Percentiles rank a stretch among this genome's conserved stretches.
phyloP scores from a whole-genome alignment of 2,329 filamentous ascomycete genomes.

The Claviceps purpurea region DNA sequence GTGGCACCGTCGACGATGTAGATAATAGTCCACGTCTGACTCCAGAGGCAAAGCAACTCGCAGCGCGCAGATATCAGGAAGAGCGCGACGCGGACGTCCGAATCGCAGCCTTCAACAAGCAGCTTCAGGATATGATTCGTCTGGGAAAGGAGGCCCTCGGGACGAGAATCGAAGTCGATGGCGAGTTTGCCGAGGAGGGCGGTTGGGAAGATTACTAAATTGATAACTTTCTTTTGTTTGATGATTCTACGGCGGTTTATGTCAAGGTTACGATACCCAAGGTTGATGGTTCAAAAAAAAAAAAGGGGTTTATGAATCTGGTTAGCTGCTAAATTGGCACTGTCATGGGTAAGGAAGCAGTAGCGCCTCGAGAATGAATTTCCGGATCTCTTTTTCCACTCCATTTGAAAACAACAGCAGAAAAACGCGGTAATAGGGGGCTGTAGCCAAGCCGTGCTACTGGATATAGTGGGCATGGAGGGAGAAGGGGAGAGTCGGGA shows the following conservation, averaged over 20 bases:
- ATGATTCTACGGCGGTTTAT: background rate
- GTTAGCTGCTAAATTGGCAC: background rate
- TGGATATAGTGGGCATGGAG: background rate
- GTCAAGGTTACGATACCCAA: constrained; percentile 5
- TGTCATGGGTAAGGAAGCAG: background rate
- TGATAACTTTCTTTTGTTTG: background rate
- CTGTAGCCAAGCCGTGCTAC: background rate
- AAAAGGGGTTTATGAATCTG: background rate
- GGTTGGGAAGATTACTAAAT: constrained; percentile 17
- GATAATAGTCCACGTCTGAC: constrained; percentile 36
- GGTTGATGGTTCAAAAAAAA: background rate
- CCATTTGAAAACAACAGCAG: no score
- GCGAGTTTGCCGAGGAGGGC: constrained; percentile 35
- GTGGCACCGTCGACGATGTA: constrained; percentile 8
- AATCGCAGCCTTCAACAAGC: constrained; percentile 65
- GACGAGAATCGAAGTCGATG: constrained; percentile 53
- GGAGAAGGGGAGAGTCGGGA: background rate
- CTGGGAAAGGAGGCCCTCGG: constrained; percentile 80
- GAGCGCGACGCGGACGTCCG: constrained; percentile 69
- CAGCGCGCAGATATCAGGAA: constrained; percentile 56
- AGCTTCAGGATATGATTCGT: constrained; percentile 73
- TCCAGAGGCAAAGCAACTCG: constrained; percentile 59
- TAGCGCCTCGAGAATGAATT: background rate
- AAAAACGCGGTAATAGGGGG: background rate
- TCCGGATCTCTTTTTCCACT: background rate